Percentiles rank a stretch among this genome's conserved stretches.
phyloP scores from a whole-genome alignment of 495 filamentous ascomycete genomes.

The Amorphotheca resinae region DNA sequence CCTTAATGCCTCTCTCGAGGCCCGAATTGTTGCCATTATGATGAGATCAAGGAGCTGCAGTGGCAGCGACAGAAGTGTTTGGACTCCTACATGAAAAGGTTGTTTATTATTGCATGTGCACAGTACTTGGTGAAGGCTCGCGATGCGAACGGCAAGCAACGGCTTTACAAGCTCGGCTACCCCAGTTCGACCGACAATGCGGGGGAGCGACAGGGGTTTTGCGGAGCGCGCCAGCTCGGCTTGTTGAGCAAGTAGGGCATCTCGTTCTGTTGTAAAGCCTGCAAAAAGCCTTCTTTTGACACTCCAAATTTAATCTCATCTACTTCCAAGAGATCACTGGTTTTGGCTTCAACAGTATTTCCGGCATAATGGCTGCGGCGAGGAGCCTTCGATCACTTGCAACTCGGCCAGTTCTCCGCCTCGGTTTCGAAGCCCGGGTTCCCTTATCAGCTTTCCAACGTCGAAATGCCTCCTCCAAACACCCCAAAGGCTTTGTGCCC shows the following conservation, averaged over 20 bases:
- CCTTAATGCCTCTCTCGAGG: conserved; percentile 9
- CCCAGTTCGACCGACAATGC: neutral
- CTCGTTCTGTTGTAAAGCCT: too few relatives aligned
- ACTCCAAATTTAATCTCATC: too few relatives aligned
- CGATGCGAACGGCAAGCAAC: conserved; percentile 3
- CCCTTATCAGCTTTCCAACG: conserved; percentile 22
- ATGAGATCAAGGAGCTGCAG: conserved; percentile 3
- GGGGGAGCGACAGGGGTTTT: too few relatives aligned
- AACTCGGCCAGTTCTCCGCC: conserved; percentile 11
- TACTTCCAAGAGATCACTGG: too few relatives aligned
- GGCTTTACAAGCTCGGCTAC: neutral
- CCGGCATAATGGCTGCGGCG: conserved; percentile 12
- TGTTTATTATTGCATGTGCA: neutral
- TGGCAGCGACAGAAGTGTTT: conserved; percentile 4
- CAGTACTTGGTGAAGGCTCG: neutral
- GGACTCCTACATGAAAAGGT: conserved; percentile 9
- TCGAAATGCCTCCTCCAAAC: conserved; percentile 57
- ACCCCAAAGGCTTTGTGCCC: conserved; percentile 69
- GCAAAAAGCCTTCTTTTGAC: too few relatives aligned
- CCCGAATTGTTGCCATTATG: conserved; percentile 16
- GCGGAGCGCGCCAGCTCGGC: too few relatives aligned
- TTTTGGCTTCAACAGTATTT: too few relatives aligned
- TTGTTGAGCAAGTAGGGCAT: too few relatives aligned
- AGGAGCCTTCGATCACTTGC: conserved; percentile 11
- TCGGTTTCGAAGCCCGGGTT: conserved; percentile 6